A percentile compares a stretch with the other conserved stretches of the same genome.
These are phyloP conservation scores for Vaucheria bursata DNA, from an alignment of 352 stramenopile species.

Conservation along the genomic window DNA sequence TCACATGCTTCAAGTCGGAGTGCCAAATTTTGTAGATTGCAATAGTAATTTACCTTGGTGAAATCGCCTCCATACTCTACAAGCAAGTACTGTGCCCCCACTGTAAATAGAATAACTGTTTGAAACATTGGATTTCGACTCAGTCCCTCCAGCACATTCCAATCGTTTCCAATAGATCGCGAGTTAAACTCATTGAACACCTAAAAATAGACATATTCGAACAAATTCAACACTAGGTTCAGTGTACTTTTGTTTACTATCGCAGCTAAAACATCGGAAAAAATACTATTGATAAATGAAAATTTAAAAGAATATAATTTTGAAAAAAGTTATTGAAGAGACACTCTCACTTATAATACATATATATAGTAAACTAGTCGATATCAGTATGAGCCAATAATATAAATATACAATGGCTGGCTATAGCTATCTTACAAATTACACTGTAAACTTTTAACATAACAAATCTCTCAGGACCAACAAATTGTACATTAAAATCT, in stretches of 20 bases:
- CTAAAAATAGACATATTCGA: conserved; percentile 49
- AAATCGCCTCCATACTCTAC: conserved; percentile 56
- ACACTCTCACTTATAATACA: no score
- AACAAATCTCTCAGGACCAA: no score
- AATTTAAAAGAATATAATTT: background rate
- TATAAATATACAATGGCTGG: no score
- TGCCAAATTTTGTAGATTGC: no score
- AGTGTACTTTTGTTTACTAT: background rate
- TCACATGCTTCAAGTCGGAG: no score
- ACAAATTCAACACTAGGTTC: background rate
- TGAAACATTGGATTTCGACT: conserved; percentile 79
- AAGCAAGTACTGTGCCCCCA: conserved; percentile 74
- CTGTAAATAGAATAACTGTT: conserved; percentile 72
- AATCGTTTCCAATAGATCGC: conserved; percentile 74
- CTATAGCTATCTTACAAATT: no score
- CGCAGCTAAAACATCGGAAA: background rate
- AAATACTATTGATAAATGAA: no score
- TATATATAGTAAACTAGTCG: no score
- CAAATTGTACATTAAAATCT: no score
- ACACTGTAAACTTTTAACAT: no score
- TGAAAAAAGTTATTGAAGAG: no score
- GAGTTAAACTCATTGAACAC: conserved; percentile 83
- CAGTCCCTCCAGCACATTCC: conserved; percentile 68
- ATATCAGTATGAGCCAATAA: no score
- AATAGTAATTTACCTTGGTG: background rate